Evolutionary conservation across 768 basidiomycete genomes (phyloP), one percentile per base, ranked within the genome.

Genomic region (Candolleomyces eurysporus): DNA sequence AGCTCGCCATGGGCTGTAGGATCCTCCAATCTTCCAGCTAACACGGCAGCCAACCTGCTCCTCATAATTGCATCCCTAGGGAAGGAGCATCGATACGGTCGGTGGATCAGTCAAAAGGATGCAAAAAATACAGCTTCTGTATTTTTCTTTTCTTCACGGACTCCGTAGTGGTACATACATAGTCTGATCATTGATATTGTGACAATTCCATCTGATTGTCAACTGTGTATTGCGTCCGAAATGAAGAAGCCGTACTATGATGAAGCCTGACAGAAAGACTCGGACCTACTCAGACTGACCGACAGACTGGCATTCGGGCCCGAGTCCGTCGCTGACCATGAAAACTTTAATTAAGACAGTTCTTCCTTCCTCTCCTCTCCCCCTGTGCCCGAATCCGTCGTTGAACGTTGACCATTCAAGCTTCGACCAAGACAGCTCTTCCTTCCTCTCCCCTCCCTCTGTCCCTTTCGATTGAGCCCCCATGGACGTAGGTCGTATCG

Each of bases 61-160:
- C 74, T 96, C 58, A 71, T 99, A 40, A 84, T 94, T 16, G 94
- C 87, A 6, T 92, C 89, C 10, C 71, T 94, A 17, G 92, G 91
- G 2, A 91, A 95, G 70, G 97, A 99, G 71, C 92, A 90, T 69
- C 84, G 92, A 60, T 72, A 96, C 40, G 96, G 97, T 2, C 80
- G 97, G 64, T 99, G 97, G 96, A 73, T 94, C 69, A 82, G 78
- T 70, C 88, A 86, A 32, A 69, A 66, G 56, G 90, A 90, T 1
- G 86, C 82, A 0, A 79, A 80, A 65, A 97, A 96, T 73, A 85
- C 88, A 7, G 82, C 90, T 2, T 67, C 91, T 32, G 85, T 94
- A 30, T 79, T 86, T 63, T 79, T 79, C 19, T 76, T 90, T 64
- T 75, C 78, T 63, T 81, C 82, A 60, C 79, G 72, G 73, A 76